Evolutionary conservation across 305 asterid species (phyloP), one percentile per base, ranked within the genome.

Genomic region (Fraxinus ornus): DNA sequence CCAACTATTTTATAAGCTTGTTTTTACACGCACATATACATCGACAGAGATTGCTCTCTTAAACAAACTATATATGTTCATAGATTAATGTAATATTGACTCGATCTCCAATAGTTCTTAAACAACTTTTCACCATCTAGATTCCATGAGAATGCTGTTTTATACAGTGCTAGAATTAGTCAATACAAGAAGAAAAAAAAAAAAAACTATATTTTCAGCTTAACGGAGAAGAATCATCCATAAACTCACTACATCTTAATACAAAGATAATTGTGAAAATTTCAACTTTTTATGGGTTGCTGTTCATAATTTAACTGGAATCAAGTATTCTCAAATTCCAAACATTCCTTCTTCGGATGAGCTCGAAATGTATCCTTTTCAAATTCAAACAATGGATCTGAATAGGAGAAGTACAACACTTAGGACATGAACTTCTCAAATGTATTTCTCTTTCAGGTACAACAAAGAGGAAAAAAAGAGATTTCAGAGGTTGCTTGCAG

Each of bases 351-450:
- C 75, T 24, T 64, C 73, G 24, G 33, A 64, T 64, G 72, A 64
- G 33, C 73, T 66, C 19, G 2, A 24, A 28, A 26, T 28, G 39
- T 0, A 68, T 1, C 75, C 12, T 28, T 10, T 62, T 13, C 26
- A 77, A 79, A 74, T 78, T 47, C 73, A 62, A 62, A 64, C 24
- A 80, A 78, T 55, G 32, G 73, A 74, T 33, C 3, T 49, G 70
- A 72, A 82, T 81, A 13, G 73, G 33, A 64, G 62, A 44, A 79
- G 80, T 57, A 39, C 78, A 57, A 12, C 75, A 70, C 22, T 28
- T 12, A 30, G 21, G 41, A 15, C 39, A 70, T 13, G 22, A 70
- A 70, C 41, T 26, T 70, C 22, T 64, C 15, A 24, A 24, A 64
- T 24, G 73, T 64, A 64, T 64, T 12, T 64, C 22, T 26, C 15